Evolutionary conservation across 2,329 filamentous ascomycete species (phyloP).

Genomic region (Sporothrix protearum): DNA sequence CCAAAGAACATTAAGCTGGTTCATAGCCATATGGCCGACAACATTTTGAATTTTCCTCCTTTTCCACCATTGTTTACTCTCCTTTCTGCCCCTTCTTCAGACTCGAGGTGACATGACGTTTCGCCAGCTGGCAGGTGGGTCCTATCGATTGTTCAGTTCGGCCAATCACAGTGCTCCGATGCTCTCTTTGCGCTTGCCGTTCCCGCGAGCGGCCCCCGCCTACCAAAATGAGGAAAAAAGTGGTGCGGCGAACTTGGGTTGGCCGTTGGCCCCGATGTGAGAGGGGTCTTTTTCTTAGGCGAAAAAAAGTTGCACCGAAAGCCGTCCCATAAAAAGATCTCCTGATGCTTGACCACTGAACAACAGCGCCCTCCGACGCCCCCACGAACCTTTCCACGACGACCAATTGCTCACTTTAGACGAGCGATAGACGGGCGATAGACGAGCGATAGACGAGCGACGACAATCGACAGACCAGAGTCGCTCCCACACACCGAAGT

Average conservation of each 20-base stretch:
- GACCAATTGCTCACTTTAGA: neutral
- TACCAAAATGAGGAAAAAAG: neutral
- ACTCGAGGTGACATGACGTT: neutral
- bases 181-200: neutral
- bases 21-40: neutral
- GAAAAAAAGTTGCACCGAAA: slow-evolving; percentile 11
- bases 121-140: slow-evolving; percentile 13
- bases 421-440: neutral
- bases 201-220: neutral
- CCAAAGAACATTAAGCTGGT: no score
- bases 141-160: neutral
- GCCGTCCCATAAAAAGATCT: slow-evolving; percentile 14
- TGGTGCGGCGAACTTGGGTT: neutral
- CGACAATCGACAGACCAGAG: neutral
- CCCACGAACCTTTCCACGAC: neutral
- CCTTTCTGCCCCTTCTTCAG: neutral
- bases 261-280: neutral
- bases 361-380: neutral
- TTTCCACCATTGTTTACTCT: neutral
- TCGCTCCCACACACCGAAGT: neutral
- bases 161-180: neutral
- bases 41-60: neutral
- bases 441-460: neutral
- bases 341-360: slow-evolving; percentile 10
- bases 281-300: neutral